Conservation (phyloP, 805 yeast species). For the Torulaspora delbrueckii region DNA sequence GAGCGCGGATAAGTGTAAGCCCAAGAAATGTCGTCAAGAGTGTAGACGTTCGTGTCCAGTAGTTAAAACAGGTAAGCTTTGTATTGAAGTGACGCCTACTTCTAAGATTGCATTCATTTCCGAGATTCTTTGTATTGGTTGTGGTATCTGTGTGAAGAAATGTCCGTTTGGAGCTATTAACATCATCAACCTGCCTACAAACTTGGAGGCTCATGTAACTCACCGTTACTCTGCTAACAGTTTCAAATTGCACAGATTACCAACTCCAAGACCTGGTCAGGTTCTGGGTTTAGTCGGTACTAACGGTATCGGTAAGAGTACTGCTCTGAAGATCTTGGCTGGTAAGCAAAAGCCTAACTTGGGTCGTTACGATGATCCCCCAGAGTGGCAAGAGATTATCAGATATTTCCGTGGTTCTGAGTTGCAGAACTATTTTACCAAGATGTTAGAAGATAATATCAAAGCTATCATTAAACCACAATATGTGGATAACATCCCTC, state of each 20-base stretch:
- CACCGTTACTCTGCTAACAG: conserved; percentile 98
- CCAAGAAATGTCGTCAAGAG: conserved; percentile 97
- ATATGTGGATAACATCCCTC: conserved; percentile 95
- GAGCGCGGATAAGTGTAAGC: conserved; percentile 90
- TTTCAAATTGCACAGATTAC: conserved; percentile 93
- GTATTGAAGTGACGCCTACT: conserved; percentile 92
- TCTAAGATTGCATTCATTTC: conserved; percentile 92
- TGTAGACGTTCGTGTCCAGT: conserved; percentile 97
- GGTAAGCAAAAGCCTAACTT: conserved; percentile 97
- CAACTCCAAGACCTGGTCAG: conserved; percentile 98
- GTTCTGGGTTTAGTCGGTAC: conserved; percentile 97
- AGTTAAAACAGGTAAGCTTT: conserved; percentile 92
- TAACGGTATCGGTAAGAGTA: conserved; percentile 98
- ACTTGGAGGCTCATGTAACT: conserved; percentile 85
- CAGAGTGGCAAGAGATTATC: conserved; percentile 93
- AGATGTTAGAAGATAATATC: conserved; percentile 87
- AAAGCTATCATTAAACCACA: conserved; percentile 98
- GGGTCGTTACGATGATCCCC: conserved; percentile 92
- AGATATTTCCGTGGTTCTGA: conserved; percentile 94
- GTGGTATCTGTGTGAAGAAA: conserved; percentile 98
- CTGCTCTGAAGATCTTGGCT: conserved; percentile 92
- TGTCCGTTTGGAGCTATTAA: conserved; percentile 97
- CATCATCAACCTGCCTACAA: conserved; percentile 94
- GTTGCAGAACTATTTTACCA: conserved; percentile 92
- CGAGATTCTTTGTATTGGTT: conserved; percentile 92